Evolutionary conservation across 352 stramenopile species (phyloP), one percentile per base, ranked within the genome.

Genomic region (Phytophthora cryptogea): DNA sequence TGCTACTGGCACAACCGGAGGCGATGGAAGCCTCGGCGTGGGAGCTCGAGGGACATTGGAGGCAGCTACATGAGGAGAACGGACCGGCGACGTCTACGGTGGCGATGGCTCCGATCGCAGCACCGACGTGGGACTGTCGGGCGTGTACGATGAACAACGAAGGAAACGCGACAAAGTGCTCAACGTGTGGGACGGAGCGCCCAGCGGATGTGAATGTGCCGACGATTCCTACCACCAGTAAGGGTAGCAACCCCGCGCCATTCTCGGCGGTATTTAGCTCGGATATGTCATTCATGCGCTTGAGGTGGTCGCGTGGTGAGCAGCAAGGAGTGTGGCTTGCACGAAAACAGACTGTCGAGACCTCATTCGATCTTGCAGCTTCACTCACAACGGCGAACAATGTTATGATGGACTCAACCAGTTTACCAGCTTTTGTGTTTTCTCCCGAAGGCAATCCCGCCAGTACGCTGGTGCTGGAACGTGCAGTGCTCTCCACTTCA

Each of bases 91-190:
- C 49, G 37, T 60, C 58, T 10, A 58, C 46, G 32, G 51, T 56
- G 5, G 47, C 62, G 2, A 60, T 78, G 26, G 63, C 62, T 31
- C 47, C 66, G 0, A 58, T 68, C 31, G 42, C 64, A 48, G 59
- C 56, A 7, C 54, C 66, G 13, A 70, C 80, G 8, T 96, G 87
- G 87, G 54, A 71, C 9, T 96, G 87, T 61, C 61, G 70, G 0
- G 81, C 82, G 0, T 96, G 87, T 39, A 94, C 87, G 8, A 78
- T 96, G 69, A 83, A 70, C 14, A 96, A 96, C 53, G 68, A 86
- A 56, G 72, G 67, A 9, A 70, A 43, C 8, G 78, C 74, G 4
- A 61, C 50, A 6, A 90, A 89, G 27, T 96, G 87, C 37, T 44
- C 81, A 23, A 94, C 87, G 6, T 96, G 87, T 37, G 83, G 80